These are phyloP conservation scores for Aspergillus indologenus DNA, from an alignment of 495 filamentous ascomycete genomes.

Conservation along the genomic window DNA sequence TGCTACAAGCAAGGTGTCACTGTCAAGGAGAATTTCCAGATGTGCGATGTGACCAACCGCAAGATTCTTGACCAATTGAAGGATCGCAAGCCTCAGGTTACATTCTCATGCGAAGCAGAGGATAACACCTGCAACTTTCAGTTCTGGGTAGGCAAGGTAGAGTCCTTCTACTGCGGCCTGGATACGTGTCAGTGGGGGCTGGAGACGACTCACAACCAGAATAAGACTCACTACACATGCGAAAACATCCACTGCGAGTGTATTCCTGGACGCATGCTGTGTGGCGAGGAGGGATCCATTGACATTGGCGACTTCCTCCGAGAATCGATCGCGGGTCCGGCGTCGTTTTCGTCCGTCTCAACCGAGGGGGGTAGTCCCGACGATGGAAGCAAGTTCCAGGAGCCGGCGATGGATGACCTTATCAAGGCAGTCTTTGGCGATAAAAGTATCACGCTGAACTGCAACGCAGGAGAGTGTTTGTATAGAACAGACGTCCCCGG, in stretches of 20 bases:
- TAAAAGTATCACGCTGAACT: conserved; percentile 76
- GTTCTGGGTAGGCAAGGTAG: conserved; percentile 91
- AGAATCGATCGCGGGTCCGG: conserved; percentile 78
- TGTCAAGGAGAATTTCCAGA: conserved; percentile 91
- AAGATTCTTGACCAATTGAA: conserved; percentile 88
- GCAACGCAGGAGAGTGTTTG: conserved; percentile 85
- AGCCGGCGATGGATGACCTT: conserved; percentile 84
- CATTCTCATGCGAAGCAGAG: conserved; percentile 82
- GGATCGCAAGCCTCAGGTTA: conserved; percentile 81
- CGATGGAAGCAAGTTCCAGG: conserved; percentile 76
- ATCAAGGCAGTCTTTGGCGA: conserved; percentile 90
- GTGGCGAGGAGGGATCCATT: conserved; percentile 84
- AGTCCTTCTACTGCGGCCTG: conserved; percentile 94
- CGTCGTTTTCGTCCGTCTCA: conserved; percentile 70
- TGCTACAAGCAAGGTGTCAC: conserved; percentile 90
- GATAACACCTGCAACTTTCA: conserved; percentile 83
- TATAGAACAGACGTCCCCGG: conserved; percentile 90
- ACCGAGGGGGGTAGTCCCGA: conserved; percentile 54
- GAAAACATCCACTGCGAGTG: conserved; percentile 82
- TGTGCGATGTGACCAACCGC: conserved; percentile 94
- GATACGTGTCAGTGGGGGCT: conserved; percentile 72
- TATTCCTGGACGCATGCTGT: conserved; percentile 87
- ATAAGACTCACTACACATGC: conserved; percentile 80
- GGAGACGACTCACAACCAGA: conserved; percentile 65
- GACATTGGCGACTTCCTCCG: conserved; percentile 87